phyloP scores from a whole-genome alignment of 2,329 filamentous ascomycete genomes.

The Diplocarpon rosae region DNA sequence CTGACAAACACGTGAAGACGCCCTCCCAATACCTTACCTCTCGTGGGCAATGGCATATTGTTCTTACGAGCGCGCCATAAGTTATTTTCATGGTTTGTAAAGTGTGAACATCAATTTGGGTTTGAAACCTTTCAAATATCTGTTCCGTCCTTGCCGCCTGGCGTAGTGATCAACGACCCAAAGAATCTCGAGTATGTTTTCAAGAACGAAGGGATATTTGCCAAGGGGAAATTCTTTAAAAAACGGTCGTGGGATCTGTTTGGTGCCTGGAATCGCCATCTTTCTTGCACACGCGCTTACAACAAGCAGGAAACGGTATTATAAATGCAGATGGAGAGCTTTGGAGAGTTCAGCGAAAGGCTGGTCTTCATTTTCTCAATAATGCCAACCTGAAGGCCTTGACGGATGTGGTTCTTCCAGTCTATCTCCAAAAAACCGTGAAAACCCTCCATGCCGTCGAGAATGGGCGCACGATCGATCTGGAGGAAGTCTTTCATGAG shows the following conservation, averaged over 20 bases:
- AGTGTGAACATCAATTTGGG: slow-evolving; percentile 44
- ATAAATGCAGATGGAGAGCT: slow-evolving; percentile 55
- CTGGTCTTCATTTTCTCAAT: slow-evolving; percentile 48
- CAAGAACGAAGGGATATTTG: slow-evolving; percentile 47
- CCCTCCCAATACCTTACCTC: slow-evolving; percentile 31
- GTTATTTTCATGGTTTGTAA: slow-evolving; percentile 52
- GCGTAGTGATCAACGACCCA: slow-evolving; percentile 52
- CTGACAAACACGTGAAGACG: slow-evolving; percentile 17
- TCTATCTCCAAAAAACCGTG: slow-evolving; percentile 37
- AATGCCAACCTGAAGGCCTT: slow-evolving; percentile 44
- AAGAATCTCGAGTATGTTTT: slow-evolving; percentile 52
- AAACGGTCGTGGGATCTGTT: slow-evolving; percentile 51
- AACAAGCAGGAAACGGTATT: slow-evolving; percentile 43
- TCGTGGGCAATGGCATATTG: slow-evolving; percentile 49
- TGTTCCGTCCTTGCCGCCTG: slow-evolving; percentile 50
- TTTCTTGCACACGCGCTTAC: not conserved
- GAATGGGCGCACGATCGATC: slow-evolving; percentile 33
- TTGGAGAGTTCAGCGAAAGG: slow-evolving; percentile 52
- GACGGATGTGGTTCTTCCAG: slow-evolving; percentile 45
- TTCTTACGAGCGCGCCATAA: slow-evolving; percentile 49
- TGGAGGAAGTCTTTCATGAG: slow-evolving; percentile 51
- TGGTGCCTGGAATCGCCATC: slow-evolving; percentile 26
- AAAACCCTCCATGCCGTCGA: slow-evolving; percentile 27
- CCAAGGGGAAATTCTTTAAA: slow-evolving; percentile 53
- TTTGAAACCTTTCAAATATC: slow-evolving; percentile 51